Percentiles rank a stretch among this genome's conserved stretches.
Evolutionary conservation across 257 asterid species (phyloP).

Genomic region (Eustoma russellianum): DNA sequence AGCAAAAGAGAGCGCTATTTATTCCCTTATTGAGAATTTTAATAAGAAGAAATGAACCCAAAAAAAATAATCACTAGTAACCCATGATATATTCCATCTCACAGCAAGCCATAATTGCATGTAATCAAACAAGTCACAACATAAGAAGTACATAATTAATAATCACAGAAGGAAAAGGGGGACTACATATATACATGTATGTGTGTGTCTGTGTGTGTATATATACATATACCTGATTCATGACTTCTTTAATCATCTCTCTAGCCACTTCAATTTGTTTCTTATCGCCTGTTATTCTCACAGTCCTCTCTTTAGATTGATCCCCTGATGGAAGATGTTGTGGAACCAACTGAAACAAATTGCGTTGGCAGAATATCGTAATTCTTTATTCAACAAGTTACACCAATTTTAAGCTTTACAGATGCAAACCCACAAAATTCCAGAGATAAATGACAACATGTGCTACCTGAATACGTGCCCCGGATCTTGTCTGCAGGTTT

Average conservation of each 20-base stretch:
- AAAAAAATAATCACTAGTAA: too few relatives aligned
- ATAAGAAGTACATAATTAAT: too few relatives aligned
- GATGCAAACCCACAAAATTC: not conserved
- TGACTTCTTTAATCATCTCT: slow-evolving; percentile 89
- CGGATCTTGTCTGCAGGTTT: slow-evolving; percentile 85
- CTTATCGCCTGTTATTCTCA: slow-evolving; percentile 76
- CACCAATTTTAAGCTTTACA: not conserved
- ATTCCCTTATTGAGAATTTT: too few relatives aligned
- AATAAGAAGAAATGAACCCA: too few relatives aligned
- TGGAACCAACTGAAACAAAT: slow-evolving; percentile 55
- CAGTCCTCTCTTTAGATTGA: slow-evolving; percentile 73
- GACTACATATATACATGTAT: too few relatives aligned
- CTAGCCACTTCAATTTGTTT: slow-evolving; percentile 78
- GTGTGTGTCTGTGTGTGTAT: too few relatives aligned
- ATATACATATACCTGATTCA: slow-evolving; percentile 96
- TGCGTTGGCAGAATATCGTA: not conserved
- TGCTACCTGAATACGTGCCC: slow-evolving; percentile 94
- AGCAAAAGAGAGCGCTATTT: too few relatives aligned
- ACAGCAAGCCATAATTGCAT: too few relatives aligned
- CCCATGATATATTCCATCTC: too few relatives aligned
- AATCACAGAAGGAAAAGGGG: not conserved
- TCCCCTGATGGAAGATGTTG: slow-evolving; percentile 75
- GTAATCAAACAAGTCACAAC: too few relatives aligned
- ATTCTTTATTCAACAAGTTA: not conserved
- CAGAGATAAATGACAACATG: not conserved